phyloP scores from a whole-genome alignment of 78 protist genomes.

The Speleostelium caveatum region DNA sequence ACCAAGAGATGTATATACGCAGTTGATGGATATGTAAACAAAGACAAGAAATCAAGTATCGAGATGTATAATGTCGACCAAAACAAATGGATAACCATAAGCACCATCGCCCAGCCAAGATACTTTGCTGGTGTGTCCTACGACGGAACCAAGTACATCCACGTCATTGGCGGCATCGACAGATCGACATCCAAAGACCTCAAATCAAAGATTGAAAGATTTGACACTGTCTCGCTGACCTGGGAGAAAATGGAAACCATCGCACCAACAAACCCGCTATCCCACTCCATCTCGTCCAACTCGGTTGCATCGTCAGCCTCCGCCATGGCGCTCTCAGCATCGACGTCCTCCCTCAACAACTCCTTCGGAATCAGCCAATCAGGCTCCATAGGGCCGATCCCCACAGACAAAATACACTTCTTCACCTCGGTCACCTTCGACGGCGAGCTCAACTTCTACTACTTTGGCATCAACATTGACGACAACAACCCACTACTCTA shows the following conservation, averaged over 20 bases:
- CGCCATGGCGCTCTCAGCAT: not conserved
- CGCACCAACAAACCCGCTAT: not conserved
- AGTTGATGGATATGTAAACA: conserved; percentile 44
- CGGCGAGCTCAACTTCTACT: conserved; percentile 51
- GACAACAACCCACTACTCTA: conserved; percentile 46
- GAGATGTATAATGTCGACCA: conserved; percentile 53
- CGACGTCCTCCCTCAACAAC: not conserved
- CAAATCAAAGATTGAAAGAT: conserved; percentile 18
- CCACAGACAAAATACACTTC: conserved; percentile 48
- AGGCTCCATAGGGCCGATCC: not conserved
- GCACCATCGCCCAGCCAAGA: conserved; percentile 28
- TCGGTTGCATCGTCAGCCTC: not conserved
- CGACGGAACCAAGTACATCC: conserved; percentile 47
- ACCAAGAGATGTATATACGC: conserved; percentile 44
- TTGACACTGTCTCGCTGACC: conserved; percentile 9
- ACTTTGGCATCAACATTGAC: conserved; percentile 46
- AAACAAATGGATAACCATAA: conserved; percentile 16
- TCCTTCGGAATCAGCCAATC: not conserved
- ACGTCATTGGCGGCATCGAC: conserved; percentile 53
- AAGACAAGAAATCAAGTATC: conserved; percentile 28
- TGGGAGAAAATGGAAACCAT: conserved; percentile 15
- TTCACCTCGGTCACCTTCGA: conserved; percentile 34
- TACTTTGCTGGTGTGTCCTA: conserved; percentile 51
- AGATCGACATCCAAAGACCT: conserved; percentile 24
- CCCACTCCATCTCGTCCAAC: not conserved